Base-by-base conservation (phyloP, 2,329 filamentous ascomycete genomes). In the Colletotrichum phormii region DNA sequence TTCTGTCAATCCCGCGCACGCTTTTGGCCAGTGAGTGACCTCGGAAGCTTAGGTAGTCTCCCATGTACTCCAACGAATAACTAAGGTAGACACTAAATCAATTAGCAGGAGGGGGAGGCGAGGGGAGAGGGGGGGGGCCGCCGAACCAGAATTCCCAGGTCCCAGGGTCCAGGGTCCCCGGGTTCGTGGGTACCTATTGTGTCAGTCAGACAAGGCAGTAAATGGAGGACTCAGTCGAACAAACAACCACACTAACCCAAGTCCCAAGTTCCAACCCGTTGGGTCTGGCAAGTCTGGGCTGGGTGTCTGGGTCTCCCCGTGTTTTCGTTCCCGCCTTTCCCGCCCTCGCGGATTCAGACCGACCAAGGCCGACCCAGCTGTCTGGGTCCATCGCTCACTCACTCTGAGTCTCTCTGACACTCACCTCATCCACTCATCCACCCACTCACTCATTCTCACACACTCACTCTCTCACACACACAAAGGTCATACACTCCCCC, bases 331-430 rank as follows among this genome's bases (percentile, higher is more conserved):
- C 60, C 70, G 70, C 65, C 65, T 64, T 64, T 72, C 70, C 70
- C 70, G 70, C 70, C 66, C 35, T 72, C 54, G 70, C 60, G 70
- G 70, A 64, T 54, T 72, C 60, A 72, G 70, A 70, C 66, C 70
- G 66, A 72, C 66, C 70, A 33, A 61, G 55, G 49, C 61, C 29
- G 66, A 60, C 60, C 70, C 70, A 64, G 66, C 37, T 70, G 54
- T 51, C 35, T 37, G 70, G 70, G 61, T 70, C 70, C 53, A 57
- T 33, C 26, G 57, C 64, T 24, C 64, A 7, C 57, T 22, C 62
- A 18, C 58, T 22, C 31, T 35, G 18, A 35, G 13, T 37, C 13
- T 8, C 62, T 29, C 46, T 5, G n/a, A 15, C 42, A 6, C 35
- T 49, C 18, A 8, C 33, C 33, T 35, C 51, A 9, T 42, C 29